Base-by-base conservation (phyloP, 805 yeast species). In the Phaffomyces opuntiae region DNA sequence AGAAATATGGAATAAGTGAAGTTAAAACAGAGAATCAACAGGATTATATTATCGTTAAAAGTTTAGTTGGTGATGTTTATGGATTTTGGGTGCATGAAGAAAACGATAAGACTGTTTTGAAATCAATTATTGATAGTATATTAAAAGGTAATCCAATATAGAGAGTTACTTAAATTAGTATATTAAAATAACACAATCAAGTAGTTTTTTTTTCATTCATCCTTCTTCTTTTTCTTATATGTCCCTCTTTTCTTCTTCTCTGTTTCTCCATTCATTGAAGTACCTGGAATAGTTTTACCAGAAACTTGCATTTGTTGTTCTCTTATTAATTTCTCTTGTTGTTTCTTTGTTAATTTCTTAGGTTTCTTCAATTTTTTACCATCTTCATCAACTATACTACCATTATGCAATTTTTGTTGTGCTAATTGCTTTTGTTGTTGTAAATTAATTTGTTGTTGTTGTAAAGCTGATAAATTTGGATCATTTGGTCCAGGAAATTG, bases 1-100 rank as follows among this genome's bases (percentile, higher is more conserved):
- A 66, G 14, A 44, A 52, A 29, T 57, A 63, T 40, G 67, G 67
- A 1, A 49, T 68, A 40, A 66, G 65, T 42, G 75, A 73, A 45
- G 75, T 83, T 75, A 78, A 80, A 40, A 79, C 81, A 34, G 91
- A 85, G 53, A 72, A 78, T 48, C 78, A 80, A 50, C 87, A 80
- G 47, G 83, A 81, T 46, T 69, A 84, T 58, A 77, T 86, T 36
- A 85, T 86, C 45, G 75, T 86, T 19, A 80, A 80, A 59, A 81
- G 80, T 55, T 66, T 81, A 42, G 66, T 75, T 42, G 88, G 84
- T 21, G 86, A 82, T 39, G 81, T 84, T 12, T 85, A 74, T 60
- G 95, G 95, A 1, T 66, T 86, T 40, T 86, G 93, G 93, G 72
- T 85, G 19, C 86, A 82, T 57, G 79, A 83, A 46, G 80, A 74